Base-by-base conservation (phyloP, 2,329 filamentous ascomycete species). In the Ceratocystis variospora region DNA sequence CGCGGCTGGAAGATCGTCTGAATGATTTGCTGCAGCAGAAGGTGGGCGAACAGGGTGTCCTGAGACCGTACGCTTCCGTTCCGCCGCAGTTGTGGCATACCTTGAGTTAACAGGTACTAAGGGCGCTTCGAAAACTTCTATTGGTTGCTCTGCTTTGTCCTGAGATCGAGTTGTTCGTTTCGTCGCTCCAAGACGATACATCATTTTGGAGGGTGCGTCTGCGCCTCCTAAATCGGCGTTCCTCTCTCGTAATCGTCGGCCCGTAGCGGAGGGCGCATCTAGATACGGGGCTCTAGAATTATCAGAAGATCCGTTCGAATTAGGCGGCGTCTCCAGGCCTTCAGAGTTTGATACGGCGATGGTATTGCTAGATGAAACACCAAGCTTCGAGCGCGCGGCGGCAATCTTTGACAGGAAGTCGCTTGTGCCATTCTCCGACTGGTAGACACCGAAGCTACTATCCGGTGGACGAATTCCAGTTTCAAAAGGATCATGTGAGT, bases 51-150 rank as follows among this genome's bases (percentile, higher is more conserved):
- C 83, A 15, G 81, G 82, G 70, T 96, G 90, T 3, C 93, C 93
- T 50, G 93, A 96, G n/a, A 96, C 83, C 1, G 91, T 96, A 70
- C 93, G 85, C 77, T 96, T 97, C 74, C 91, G 85, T 68, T 92
- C 89, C 15, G 80, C 76, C 3, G 77, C 79, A 22, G 80, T 74
- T 69, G 78, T 73, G 19, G 78, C 72, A 66, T 77, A 71, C 37
- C 75, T 71, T 44, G 71, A 68, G 25, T 71, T 77, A 78, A 73
- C 75, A 71, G 72, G 61, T 70, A 73, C 65, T 70, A 74, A 69
- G 71, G 76, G 70, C 1, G 77, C 73, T 48, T 83, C 82, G 1
- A 74, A 70, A 62, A 78, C 72, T 33, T 71, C 67, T 5, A 71
- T 62, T 62, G 72, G 70, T 46, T 75, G 73, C 63, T 74, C 71